Base-by-base conservation (phyloP, 495 filamentous ascomycete species). In the Talaromyces trachyspermus region DNA sequence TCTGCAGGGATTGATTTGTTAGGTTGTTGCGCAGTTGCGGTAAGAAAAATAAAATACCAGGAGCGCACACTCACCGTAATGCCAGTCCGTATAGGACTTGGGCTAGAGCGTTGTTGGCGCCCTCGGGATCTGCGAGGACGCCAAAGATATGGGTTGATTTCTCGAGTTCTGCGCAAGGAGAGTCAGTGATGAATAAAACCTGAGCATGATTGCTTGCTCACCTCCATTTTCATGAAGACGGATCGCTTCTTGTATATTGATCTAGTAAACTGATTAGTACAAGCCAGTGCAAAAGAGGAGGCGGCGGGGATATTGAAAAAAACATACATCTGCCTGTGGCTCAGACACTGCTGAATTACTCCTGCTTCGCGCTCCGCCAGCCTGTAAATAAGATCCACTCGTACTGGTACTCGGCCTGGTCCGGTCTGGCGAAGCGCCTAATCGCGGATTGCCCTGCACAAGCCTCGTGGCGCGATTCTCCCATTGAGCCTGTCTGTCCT, bases 31-130 rank as follows among this genome's bases (percentile, higher is more conserved):
- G 8, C 25, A 42, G 52, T 14, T 20, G 22, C 30, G 22, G 17
- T 25, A 43, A 49, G 36, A 10, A n/a, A 38, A 36, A 42, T 15
- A 24, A 23, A 49, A 42, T 19, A 14, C 48, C 20, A 35, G 27
- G 19, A 25, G 26, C 40, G 11, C 20, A 20, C 49, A 71, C 81
- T 66, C 68, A 95, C 89, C 90, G 79, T 46, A 97, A 64, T 32
- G 92, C 91, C 35, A 99, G 86, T 15, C 91, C 92, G 61, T 94
- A 99, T 43, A 99, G 76, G 39, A 99, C 92, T 65, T 99, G 91
- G 57, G 88, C 90, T 55, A 99, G 74, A 14, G 90, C 86, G 63
- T 96, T 95, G 65, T 95, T 94, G 45, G 79, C 75, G 18, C 87
- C 89, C 48, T 84, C 78, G 15, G 84, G 87, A 61, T 95, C 85